Evolutionary conservation across 148 eudicot species (phyloP).

Genomic region (Agrostemma githago): DNA sequence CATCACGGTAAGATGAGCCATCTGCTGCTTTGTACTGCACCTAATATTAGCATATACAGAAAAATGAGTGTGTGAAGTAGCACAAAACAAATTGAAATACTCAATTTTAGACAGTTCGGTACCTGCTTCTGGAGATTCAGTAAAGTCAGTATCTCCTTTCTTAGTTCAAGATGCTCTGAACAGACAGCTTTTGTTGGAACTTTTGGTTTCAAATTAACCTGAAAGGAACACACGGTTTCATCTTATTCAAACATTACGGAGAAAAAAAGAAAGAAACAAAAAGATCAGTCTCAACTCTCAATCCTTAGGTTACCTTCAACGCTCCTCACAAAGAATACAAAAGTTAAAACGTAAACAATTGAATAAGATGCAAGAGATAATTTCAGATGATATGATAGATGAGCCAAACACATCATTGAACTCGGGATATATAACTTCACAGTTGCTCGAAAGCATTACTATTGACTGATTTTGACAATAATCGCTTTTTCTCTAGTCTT

Average conservation of each 20-base stretch:
- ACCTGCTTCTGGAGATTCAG: conserved; percentile 96
- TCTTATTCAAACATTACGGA: not conserved
- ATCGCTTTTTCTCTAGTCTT: not conserved
- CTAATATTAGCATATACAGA: conserved; percentile 32
- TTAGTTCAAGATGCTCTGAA: conserved; percentile 92
- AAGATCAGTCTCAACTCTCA: not conserved
- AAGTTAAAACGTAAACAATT: no score
- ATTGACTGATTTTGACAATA: not conserved
- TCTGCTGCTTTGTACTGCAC: conserved; percentile 89
- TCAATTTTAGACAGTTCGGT: conserved; percentile 6
- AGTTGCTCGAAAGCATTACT: not conserved
- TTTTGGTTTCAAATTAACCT: conserved; percentile 96
- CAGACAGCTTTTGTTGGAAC: conserved; percentile 97
- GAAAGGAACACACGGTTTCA: conserved; percentile 13
- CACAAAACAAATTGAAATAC: not conserved
- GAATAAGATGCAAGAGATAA: not conserved
- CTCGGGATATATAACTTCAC: not conserved
- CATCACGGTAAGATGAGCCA: conserved; percentile 80
- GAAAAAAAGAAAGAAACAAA: not conserved
- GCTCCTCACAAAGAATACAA: no score
- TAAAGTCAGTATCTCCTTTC: conserved; percentile 85
- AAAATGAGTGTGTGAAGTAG: conserved; percentile 13
- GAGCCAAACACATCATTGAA: not conserved
- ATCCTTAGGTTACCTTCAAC: no score
- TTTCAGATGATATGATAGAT: not conserved